These are phyloP conservation scores for Wallacemonas sp. DNA, from an alignment of 208 protist species.

Conservation along the genomic window DNA sequence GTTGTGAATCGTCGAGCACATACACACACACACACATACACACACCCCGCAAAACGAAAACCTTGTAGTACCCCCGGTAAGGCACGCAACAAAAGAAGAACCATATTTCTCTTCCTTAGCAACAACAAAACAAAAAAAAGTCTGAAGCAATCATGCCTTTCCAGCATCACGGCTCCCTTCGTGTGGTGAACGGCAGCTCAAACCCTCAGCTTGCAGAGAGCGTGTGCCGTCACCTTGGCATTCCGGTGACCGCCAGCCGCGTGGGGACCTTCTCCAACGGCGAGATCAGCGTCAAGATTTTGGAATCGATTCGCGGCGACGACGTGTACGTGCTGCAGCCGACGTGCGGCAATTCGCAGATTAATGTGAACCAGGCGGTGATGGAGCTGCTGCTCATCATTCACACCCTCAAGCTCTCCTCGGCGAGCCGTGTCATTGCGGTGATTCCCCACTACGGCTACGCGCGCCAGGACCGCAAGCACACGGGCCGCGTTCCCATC, in stretches of 20 bases:
- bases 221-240: constrained; percentile 72
- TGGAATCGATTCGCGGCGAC: constrained; percentile 88
- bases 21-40: not conserved
- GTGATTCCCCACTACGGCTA: constrained; percentile 97
- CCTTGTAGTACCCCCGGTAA: not conserved
- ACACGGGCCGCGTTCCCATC: constrained; percentile 94
- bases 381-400: constrained; percentile 97
- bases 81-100: not conserved
- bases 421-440: constrained; percentile 88
- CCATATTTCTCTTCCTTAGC: not conserved
- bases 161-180: constrained; percentile 69
- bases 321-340: constrained; percentile 97
- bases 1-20: not conserved
- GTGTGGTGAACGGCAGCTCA: constrained; percentile 82
- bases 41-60: not conserved
- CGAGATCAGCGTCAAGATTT: constrained; percentile 86
- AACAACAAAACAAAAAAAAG: too few relatives aligned
- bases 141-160: constrained; percentile 22
- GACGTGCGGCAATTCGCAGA: constrained; percentile 87
- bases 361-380: constrained; percentile 92
- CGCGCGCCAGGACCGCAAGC: constrained; percentile 97
- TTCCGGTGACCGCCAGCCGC: constrained; percentile 64
- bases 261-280: constrained; percentile 89
- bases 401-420: constrained; percentile 91
- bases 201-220: constrained; percentile 88